Conservation (phyloP, 2,329 filamentous ascomycete species). For the Arthrinium phaeospermum region DNA sequence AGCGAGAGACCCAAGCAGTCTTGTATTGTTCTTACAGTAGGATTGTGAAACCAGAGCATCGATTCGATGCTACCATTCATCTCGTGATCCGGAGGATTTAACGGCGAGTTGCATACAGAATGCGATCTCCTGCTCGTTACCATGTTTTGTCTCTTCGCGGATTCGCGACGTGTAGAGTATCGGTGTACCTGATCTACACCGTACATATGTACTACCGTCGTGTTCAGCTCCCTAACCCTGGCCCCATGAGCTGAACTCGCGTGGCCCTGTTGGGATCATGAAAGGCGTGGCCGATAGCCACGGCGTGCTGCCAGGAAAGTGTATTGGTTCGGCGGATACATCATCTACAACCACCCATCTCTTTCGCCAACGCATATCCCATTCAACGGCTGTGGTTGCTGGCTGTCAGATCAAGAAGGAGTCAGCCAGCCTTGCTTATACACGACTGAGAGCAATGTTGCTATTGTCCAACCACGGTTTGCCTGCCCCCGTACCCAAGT, state of each 20-base stretch:
- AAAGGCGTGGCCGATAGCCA: background rate
- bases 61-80: slow-evolving; percentile 3
- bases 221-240: background rate
- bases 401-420: background rate
- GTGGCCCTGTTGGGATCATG: background rate
- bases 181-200: slow-evolving; percentile 16
- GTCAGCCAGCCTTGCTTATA: background rate
- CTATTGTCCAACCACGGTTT: background rate
- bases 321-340: background rate
- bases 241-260: background rate
- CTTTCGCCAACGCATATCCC: background rate
- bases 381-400: background rate
- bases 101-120: slow-evolving; percentile 6
- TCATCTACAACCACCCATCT: background rate
- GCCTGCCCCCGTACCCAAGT: background rate
- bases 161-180: slow-evolving; percentile 2
- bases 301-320: background rate
- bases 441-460: background rate
- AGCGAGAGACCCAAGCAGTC: background rate
- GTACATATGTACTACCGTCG: background rate
- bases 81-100: background rate
- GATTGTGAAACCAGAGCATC: slow-evolving; percentile 1
- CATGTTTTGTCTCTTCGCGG: slow-evolving; percentile 2
- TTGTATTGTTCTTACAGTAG: background rate
- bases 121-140: background rate